Conservation (phyloP, 352 stramenopile genomes). For the Albugo candida region DNA sequence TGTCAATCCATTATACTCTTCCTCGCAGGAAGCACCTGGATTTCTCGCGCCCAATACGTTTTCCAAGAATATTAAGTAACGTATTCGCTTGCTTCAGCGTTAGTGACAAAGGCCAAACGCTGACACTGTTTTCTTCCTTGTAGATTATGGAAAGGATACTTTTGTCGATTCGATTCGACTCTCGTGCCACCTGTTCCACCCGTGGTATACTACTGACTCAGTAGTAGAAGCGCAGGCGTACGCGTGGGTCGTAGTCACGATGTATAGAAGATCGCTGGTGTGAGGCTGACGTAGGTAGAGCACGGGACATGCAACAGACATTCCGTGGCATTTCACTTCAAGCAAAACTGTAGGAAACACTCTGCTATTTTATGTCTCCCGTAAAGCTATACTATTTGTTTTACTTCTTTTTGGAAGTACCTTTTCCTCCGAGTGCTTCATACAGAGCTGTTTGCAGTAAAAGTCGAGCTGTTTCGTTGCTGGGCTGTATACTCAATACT, state of each 20-base stretch:
- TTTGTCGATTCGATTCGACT: conserved; percentile 68
- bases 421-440: neutral
- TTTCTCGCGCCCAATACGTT: conserved; percentile 51
- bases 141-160: conserved; percentile 74
- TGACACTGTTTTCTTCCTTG: conserved; percentile 1
- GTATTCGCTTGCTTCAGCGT: conserved; percentile 5
- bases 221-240: no score
- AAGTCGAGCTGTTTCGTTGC: conserved; percentile 35
- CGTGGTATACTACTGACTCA: conserved; percentile 42
- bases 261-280: no score
- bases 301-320: no score
- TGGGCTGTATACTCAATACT: conserved; percentile 36
- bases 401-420: no score
- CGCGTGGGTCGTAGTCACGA: no score
- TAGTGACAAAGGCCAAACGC: neutral
- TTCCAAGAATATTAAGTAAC: conserved; percentile 77
- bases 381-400: no score
- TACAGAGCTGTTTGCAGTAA: conserved; percentile 32
- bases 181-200: conserved; percentile 42
- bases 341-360: no score
- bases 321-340: no score
- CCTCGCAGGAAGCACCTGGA: conserved; percentile 14
- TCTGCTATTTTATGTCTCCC: no score
- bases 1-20: conserved; percentile 41
- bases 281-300: no score